A percentile compares a stretch with the other conserved stretches of the same genome.
Conservation (phyloP, 2,329 filamentous ascomycete genomes). For the Hansfordia pulvinata region DNA sequence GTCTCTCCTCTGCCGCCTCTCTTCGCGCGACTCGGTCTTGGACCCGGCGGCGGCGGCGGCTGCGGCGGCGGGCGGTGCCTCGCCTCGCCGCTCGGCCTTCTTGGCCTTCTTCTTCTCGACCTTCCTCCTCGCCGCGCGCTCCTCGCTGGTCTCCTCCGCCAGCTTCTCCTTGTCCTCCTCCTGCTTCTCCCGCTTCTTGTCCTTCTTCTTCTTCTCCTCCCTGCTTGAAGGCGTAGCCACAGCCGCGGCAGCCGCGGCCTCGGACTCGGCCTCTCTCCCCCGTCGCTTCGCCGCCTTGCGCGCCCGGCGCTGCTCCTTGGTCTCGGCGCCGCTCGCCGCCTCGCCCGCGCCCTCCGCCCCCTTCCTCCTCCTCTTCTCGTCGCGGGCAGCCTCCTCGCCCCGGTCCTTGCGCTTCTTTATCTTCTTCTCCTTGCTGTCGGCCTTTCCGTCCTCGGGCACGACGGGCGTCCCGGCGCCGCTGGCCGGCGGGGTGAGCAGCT, state of each 20-base stretch:
- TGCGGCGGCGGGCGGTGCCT: too few relatives aligned
- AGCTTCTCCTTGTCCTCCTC: constrained; percentile 11
- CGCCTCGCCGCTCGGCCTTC: constrained; percentile 23
- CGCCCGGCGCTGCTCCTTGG: too few relatives aligned
- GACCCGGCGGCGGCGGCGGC: too few relatives aligned
- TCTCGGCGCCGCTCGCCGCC: too few relatives aligned
- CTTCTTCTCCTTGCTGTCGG: too few relatives aligned
- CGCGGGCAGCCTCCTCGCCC: too few relatives aligned
- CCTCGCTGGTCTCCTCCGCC: constrained; percentile 6
- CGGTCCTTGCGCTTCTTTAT: too few relatives aligned
- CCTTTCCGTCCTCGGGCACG: constrained; percentile 5
- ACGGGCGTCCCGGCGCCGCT: constrained; percentile 6
- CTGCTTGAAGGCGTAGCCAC: constrained; percentile 11
- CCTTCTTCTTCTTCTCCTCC: constrained; percentile 13
- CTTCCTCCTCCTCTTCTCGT: too few relatives aligned
- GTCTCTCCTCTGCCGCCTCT: constrained; percentile 27
- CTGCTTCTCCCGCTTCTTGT: constrained; percentile 20
- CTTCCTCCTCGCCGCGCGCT: constrained; percentile 6
- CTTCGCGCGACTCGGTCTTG: constrained; percentile 31
- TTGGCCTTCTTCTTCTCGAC: constrained; percentile 26
- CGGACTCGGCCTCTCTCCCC: too few relatives aligned
- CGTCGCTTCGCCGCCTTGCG: too few relatives aligned
- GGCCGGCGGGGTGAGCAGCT: background rate
- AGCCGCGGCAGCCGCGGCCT: background rate
- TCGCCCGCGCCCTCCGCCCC: too few relatives aligned